These are phyloP conservation scores for Colletotrichum sp. DNA, from an alignment of 2,329 filamentous ascomycete species.

Conservation along the genomic window DNA sequence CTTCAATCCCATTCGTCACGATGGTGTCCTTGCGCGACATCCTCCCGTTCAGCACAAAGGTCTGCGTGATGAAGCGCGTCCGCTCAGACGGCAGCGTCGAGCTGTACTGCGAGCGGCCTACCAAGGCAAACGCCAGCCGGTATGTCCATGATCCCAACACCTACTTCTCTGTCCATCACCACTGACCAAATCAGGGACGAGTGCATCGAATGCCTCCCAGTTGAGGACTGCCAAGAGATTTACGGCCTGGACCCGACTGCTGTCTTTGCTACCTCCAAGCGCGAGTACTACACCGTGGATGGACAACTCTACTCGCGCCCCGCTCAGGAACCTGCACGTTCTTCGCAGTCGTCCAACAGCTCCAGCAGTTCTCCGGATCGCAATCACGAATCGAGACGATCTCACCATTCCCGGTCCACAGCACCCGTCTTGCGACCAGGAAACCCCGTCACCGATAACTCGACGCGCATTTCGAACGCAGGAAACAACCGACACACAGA, in stretches of 20 bases:
- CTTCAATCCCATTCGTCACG: neutral
- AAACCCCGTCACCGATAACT: neutral
- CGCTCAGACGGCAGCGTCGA: neutral
- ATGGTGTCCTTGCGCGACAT: neutral
- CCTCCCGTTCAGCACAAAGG: neutral
- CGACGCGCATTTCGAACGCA: neutral
- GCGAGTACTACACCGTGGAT: neutral
- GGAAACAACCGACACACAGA: neutral
- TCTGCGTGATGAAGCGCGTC: neutral
- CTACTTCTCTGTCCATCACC: fast-evolving
- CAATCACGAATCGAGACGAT: neutral
- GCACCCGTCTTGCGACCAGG: neutral
- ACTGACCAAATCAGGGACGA: neutral
- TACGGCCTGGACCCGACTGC: neutral
- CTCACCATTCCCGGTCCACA: neutral
- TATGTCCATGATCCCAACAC: fast-evolving
- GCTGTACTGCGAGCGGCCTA: neutral
- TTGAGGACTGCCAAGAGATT: neutral
- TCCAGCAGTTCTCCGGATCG: neutral
- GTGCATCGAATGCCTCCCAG: neutral
- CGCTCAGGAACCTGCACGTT: neutral
- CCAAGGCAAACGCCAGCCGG: neutral
- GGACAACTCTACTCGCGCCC: neutral
- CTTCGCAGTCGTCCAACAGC: neutral
- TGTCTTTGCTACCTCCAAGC: neutral